A percentile compares a stretch with the other conserved stretches of the same genome.
Conservation (phyloP, 352 stramenopile species). For the Phytophthora vignae region DNA sequence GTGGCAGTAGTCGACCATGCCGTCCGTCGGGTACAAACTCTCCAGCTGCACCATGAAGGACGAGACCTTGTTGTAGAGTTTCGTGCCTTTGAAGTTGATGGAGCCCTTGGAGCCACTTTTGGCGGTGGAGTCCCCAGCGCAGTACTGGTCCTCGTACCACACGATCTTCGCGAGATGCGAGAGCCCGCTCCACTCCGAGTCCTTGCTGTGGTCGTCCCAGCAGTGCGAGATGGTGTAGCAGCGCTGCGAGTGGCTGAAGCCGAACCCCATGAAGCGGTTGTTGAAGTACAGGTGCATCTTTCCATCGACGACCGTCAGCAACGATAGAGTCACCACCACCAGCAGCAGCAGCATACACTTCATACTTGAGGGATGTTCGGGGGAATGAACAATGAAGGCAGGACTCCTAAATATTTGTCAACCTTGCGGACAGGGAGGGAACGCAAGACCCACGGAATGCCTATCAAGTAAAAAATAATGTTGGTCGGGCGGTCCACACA, state of each 20-base stretch:
- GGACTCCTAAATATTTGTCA: background rate
- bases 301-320: background rate
- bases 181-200: conserved; percentile 10
- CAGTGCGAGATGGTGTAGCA: conserved; percentile 24
- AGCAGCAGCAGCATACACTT: background rate
- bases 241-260: conserved; percentile 11
- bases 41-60: conserved; percentile 17
- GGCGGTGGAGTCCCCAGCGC: conserved; percentile 1
- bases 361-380: background rate
- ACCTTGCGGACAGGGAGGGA: background rate
- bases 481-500: background rate
- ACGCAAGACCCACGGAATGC: background rate
- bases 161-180: background rate
- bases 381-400: background rate
- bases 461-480: background rate
- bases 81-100: conserved; percentile 13
- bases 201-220: conserved; percentile 12
- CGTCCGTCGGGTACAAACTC: background rate
- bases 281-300: conserved; percentile 20
- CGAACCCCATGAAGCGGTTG: conserved; percentile 3
- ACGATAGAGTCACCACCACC: background rate
- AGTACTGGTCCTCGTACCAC: conserved; percentile 13
- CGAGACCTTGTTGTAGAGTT: conserved; percentile 17
- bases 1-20: background rate
- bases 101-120: background rate